These are phyloP conservation scores for Starmerella vaccinii DNA, from an alignment of 805 yeast species.

Conservation along the genomic window DNA sequence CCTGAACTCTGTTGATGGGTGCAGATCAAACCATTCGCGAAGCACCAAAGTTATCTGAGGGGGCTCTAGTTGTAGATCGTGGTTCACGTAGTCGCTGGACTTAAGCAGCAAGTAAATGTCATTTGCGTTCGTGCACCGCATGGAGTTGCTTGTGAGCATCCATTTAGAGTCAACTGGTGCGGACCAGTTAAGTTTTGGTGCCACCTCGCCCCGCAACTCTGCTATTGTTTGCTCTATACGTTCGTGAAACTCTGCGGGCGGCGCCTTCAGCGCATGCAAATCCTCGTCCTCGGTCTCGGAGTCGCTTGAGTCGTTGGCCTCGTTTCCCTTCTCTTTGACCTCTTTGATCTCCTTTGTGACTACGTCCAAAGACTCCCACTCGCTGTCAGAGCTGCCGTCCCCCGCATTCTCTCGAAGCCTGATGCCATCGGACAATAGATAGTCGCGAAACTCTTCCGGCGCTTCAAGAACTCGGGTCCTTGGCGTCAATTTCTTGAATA, in stretches of 20 bases:
- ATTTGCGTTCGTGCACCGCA: conserved; percentile 57
- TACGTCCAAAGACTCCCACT: conserved; percentile 35
- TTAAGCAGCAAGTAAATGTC: conserved; percentile 76
- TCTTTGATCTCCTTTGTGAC: conserved; percentile 34
- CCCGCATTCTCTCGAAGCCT: conserved; percentile 42
- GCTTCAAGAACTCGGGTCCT: conserved; percentile 46
- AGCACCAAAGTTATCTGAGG: conserved; percentile 41
- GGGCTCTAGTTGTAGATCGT: conserved; percentile 62
- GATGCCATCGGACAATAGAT: conserved; percentile 59
- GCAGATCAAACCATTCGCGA: conserved; percentile 70
- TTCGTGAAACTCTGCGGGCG: conserved; percentile 43
- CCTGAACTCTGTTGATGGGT: conserved; percentile 87
- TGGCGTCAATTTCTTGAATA: conserved; percentile 42
- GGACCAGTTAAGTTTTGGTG: conserved; percentile 94
- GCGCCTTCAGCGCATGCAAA: conserved; percentile 26
- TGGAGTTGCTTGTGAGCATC: conserved; percentile 71
- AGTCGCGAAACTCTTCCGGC: conserved; percentile 48
- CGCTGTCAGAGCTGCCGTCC: conserved; percentile 11
- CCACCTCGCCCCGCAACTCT: conserved; percentile 46
- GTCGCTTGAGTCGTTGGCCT: conserved; percentile 39
- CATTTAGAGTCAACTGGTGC: conserved; percentile 92
- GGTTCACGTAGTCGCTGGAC: conserved; percentile 77
- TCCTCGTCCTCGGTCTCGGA: conserved; percentile 16
- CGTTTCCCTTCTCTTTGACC: conserved; percentile 36
- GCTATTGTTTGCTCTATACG: conserved; percentile 39